These are phyloP conservation scores for Candida frijolesensis DNA, from an alignment of 1,139 yeast species.

Conservation along the genomic window DNA sequence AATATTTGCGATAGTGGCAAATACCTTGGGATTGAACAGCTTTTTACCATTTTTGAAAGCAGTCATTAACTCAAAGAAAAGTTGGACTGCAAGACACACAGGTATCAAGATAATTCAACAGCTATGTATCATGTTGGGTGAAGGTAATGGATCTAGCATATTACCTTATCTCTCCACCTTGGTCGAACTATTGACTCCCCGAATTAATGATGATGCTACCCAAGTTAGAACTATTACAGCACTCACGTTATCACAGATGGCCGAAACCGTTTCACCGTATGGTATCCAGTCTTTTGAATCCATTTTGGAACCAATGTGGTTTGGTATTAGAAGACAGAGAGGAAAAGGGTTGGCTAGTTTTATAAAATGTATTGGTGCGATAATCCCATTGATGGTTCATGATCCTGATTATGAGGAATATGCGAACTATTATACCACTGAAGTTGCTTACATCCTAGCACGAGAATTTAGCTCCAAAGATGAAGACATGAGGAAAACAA, in stretches of 20 bases:
- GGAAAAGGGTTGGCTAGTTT: conserved; percentile 81
- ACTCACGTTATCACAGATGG: conserved; percentile 69
- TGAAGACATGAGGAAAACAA: conserved; percentile 83
- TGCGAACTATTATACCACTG: conserved; percentile 76
- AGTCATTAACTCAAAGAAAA: conserved; percentile 75
- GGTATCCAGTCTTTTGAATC: conserved; percentile 87
- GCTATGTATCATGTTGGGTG: conserved; percentile 67
- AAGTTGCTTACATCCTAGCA: conserved; percentile 64
- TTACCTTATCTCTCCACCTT: conserved; percentile 73
- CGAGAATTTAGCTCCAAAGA: conserved; percentile 83
- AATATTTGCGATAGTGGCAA: conserved; percentile 83
- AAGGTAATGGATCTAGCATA: conserved; percentile 56
- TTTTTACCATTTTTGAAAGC: conserved; percentile 82
- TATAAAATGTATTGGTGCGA: conserved; percentile 73
- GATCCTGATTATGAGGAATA: conserved; percentile 61
- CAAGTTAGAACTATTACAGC: conserved; percentile 75
- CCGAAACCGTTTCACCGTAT: conserved; percentile 86
- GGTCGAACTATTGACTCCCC: conserved; percentile 59
- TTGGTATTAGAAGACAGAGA: conserved; percentile 73
- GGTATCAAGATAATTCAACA: conserved; percentile 82
- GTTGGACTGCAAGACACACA: conserved; percentile 87
- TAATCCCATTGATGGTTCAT: conserved; percentile 81
- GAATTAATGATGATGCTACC: conserved; percentile 70
- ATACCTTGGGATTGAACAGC: conserved; percentile 71
- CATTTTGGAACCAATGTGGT: conserved; percentile 75